A percentile compares a stretch with the other conserved stretches of the same genome.
These are phyloP conservation scores for Clarkia xantiana DNA, from an alignment of 345 rosid genomes.

Conservation along the genomic window DNA sequence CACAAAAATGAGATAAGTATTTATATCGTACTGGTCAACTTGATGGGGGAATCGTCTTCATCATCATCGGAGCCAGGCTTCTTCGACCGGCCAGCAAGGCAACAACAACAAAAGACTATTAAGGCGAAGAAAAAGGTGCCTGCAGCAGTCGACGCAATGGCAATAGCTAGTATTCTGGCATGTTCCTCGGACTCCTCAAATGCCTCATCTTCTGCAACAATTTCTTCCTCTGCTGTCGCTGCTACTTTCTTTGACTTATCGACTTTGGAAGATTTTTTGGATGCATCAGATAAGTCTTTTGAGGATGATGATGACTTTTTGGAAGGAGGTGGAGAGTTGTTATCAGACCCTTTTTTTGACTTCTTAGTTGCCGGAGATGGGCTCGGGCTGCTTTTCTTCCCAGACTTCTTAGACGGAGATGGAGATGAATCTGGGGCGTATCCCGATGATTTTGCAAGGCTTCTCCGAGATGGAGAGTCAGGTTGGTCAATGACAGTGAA, in stretches of 20 bases:
- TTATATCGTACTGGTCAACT: slow-evolving; percentile 33
- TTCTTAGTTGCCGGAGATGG: slow-evolving; percentile 1
- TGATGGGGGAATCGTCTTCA: slow-evolving; percentile 62
- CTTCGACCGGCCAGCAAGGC: slow-evolving; percentile 9
- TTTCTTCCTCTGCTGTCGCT: no score
- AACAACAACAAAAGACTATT: slow-evolving; percentile 43
- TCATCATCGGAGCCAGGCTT: slow-evolving; percentile 23
- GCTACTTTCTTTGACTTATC: no score
- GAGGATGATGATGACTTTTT: slow-evolving; percentile 6
- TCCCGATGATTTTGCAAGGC: slow-evolving; percentile 10
- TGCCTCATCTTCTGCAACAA: no score
- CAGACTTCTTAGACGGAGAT: slow-evolving; percentile 5
- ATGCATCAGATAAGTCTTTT: neutral
- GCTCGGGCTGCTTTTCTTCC: slow-evolving; percentile 15
- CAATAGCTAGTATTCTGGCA: slow-evolving; percentile 23
- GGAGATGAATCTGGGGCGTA: slow-evolving; percentile 8
- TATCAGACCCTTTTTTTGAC: slow-evolving; percentile 7
- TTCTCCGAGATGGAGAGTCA: slow-evolving; percentile 15
- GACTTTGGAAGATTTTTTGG: no score
- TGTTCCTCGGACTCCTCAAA: slow-evolving; percentile 7
- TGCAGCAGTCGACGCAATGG: slow-evolving; percentile 43
- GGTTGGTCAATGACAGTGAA: neutral
- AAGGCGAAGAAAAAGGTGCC: slow-evolving; percentile 38
- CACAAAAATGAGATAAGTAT: neutral
- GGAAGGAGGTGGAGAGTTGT: slow-evolving; percentile 10